phyloP scores from a whole-genome alignment of 352 stramenopile species.

The Achlya hypogyna region DNA sequence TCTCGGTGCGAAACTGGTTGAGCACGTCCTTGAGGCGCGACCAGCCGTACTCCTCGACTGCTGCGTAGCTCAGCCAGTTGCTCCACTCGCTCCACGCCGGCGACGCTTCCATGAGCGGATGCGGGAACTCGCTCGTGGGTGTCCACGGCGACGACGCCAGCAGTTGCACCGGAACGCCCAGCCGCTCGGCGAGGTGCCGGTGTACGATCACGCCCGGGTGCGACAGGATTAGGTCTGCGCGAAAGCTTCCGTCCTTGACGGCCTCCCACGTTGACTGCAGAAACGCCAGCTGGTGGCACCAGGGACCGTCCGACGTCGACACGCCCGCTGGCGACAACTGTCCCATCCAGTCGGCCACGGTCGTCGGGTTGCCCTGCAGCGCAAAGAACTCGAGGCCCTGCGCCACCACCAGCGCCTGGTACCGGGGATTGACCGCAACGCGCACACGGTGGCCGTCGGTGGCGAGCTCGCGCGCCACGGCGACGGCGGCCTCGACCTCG shows the following conservation, averaged over 20 bases:
- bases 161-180: constrained; percentile 65
- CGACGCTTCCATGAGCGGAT: constrained; percentile 32
- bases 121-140: constrained; percentile 46
- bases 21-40: constrained; percentile 34
- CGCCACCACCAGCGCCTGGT: constrained; percentile 52
- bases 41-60: constrained; percentile 45
- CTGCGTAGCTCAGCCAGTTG: constrained; percentile 47
- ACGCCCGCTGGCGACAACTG: constrained; percentile 52
- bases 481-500: constrained; percentile 67
- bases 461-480: constrained; percentile 62
- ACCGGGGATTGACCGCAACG: constrained; percentile 76
- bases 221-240: constrained; percentile 58
- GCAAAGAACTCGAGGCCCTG: constrained; percentile 62
- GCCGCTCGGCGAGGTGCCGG: constrained; percentile 47
- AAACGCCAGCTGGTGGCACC: neutral
- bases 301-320: constrained; percentile 31
- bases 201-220: constrained; percentile 58
- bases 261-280: neutral
- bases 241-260: constrained; percentile 33
- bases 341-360: constrained; percentile 34
- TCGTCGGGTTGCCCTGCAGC: constrained; percentile 41
- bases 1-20: constrained; percentile 42
- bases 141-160: constrained; percentile 43
- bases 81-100: constrained; percentile 18
- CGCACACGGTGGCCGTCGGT: constrained; percentile 82